Conservation (phyloP, 176 grass and related monocot species). For the Guadua angustifolia region DNA sequence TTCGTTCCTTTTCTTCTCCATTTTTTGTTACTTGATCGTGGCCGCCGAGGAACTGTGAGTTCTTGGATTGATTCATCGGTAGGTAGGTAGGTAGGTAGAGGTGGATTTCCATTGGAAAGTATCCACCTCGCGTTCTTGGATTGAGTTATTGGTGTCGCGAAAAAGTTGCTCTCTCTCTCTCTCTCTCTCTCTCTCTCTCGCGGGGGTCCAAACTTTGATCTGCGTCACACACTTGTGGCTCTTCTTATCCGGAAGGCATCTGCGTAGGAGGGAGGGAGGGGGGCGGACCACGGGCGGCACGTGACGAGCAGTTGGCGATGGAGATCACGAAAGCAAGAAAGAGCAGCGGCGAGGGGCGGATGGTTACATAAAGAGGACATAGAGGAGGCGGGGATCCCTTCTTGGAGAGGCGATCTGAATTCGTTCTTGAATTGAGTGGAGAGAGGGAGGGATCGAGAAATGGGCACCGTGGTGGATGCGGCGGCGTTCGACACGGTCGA, state of each 20-base stretch:
- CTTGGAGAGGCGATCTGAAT: constrained; percentile 40
- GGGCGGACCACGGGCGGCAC: constrained; percentile 53
- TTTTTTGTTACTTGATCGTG: not conserved
- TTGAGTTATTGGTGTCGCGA: constrained; percentile 36
- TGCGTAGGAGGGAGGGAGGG: not conserved
- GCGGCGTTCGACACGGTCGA: constrained; percentile 74
- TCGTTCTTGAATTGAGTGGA: constrained; percentile 9
- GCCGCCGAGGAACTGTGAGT: constrained; percentile 6
- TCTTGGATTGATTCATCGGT: not conserved
- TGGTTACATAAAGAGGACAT: constrained; percentile 39
- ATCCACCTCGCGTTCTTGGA: constrained; percentile 34
- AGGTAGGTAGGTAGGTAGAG: not conserved
- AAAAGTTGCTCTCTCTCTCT: constrained; percentile 32
- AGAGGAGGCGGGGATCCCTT: not conserved
- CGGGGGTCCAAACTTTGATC: constrained; percentile 43
- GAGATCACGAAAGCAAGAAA: constrained; percentile 47
- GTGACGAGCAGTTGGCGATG: constrained; percentile 78
- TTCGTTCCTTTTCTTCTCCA: not conserved
- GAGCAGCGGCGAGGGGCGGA: constrained; percentile 30
- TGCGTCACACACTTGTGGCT: constrained; percentile 52
- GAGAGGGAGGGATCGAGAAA: not conserved
- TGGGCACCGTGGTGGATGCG: constrained; percentile 55
- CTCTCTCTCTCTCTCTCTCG: not conserved
- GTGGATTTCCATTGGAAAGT: constrained; percentile 18
- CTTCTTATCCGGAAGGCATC: constrained; percentile 68